Percentiles rank a stretch among this genome's conserved stretches.
phyloP scores from a whole-genome alignment of 1,284 basidiomycete genomes.

The Vanrija pseudolonga region DNA sequence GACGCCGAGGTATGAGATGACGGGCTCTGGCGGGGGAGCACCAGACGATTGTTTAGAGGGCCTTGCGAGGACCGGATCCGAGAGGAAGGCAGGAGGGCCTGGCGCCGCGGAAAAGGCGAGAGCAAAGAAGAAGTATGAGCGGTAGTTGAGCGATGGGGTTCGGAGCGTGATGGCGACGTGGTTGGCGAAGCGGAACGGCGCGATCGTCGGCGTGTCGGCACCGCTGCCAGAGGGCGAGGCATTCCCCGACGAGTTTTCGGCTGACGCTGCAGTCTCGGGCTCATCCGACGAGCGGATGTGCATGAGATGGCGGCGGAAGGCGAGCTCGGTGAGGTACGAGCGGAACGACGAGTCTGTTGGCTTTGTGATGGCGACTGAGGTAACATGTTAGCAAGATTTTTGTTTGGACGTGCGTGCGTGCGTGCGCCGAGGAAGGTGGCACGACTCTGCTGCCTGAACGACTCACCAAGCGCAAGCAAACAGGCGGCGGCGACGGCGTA shows the following conservation, averaged over 20 bases:
- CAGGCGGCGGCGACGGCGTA: constrained; percentile 33
- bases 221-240: constrained; percentile 40
- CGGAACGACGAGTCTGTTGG: constrained; percentile 88
- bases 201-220: constrained; percentile 35
- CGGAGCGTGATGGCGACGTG: constrained; percentile 86
- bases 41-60: constrained; percentile 3
- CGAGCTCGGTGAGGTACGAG: constrained; percentile 88
- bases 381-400: background rate
- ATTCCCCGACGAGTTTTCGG: constrained; percentile 13
- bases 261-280: constrained; percentile 47
- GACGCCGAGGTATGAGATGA: constrained; percentile 37
- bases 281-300: constrained; percentile 66
- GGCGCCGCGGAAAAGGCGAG: constrained; percentile 60
- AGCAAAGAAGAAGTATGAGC: constrained; percentile 61
- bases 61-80: constrained; percentile 27
- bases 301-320: constrained; percentile 87
- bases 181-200: constrained; percentile 78
- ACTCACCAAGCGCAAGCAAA: constrained; percentile 36
- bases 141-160: constrained; percentile 64
- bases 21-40: constrained; percentile 22
- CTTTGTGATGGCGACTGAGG: constrained; percentile 83
- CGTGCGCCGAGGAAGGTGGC: background rate
- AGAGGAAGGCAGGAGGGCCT: constrained; percentile 35
- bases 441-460: no score
- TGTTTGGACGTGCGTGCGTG: background rate